Conservation (phyloP, 1,284 basidiomycete species). For the Xerocomus cyaneibrunnescens region DNA sequence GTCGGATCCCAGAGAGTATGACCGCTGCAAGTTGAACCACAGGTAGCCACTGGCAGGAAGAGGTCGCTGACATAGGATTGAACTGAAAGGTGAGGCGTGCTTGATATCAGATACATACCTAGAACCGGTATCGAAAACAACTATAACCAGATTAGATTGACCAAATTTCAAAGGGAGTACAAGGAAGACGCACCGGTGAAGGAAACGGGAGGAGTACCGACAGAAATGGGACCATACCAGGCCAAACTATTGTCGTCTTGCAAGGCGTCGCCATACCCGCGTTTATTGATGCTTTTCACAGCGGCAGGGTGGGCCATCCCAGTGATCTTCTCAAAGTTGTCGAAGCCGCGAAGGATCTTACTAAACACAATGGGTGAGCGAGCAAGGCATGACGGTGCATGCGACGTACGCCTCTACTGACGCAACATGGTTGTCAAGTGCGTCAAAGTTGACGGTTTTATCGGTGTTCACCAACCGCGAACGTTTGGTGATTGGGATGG, state of each 20-base stretch:
- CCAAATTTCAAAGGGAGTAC: too few species aligned
- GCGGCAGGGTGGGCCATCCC: conserved; percentile 11
- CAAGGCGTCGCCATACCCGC: conserved; percentile 5
- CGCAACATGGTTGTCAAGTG: conserved; percentile 10
- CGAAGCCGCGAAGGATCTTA: conserved; percentile 12
- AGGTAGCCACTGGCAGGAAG: conserved; percentile 20
- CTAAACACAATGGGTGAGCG: conserved; percentile 1
- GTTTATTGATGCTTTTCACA: not conserved
- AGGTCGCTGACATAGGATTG: conserved; percentile 13
- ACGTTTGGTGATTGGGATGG: conserved; percentile 19
- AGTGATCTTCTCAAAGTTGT: conserved; percentile 15
- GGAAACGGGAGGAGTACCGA: conserved; percentile 34
- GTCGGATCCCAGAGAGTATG: conserved; percentile 36
- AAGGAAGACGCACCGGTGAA: conserved; percentile 14
- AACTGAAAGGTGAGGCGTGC: not conserved
- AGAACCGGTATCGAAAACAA: conserved; percentile 40
- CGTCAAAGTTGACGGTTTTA: conserved; percentile 9
- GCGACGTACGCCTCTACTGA: conserved; percentile 12
- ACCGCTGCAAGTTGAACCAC: conserved; percentile 29
- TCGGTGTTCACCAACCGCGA: conserved; percentile 9
- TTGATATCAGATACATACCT: conserved; percentile 7
- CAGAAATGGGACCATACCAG: conserved; percentile 34
- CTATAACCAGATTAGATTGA: conserved; percentile 8
- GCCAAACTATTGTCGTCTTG: conserved; percentile 19
- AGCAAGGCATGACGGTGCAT: not conserved